Percentiles rank a stretch among this genome's conserved stretches.
Conservation (phyloP, 2,329 filamentous ascomycete species). For the Pseudopyricularia cyperi region DNA sequence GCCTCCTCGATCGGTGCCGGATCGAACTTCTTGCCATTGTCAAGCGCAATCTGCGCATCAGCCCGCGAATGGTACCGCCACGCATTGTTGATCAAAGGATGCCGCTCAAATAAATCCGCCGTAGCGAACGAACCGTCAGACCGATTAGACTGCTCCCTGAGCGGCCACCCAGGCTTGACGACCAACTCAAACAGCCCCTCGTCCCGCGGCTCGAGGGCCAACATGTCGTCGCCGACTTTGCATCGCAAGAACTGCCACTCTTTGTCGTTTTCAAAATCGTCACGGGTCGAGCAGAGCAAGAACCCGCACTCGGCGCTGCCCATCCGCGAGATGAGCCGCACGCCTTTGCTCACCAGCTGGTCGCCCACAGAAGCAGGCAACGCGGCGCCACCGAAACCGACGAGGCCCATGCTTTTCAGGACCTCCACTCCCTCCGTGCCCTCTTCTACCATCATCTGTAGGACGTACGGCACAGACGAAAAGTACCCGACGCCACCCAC, state of each 20-base stretch:
- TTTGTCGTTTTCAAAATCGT: constrained; percentile 33
- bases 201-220: constrained; percentile 29
- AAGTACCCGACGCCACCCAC: not conserved
- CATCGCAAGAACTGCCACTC: constrained; percentile 37
- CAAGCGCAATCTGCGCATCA: constrained; percentile 47
- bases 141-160: constrained; percentile 43
- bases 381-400: constrained; percentile 51
- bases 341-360: constrained; percentile 29
- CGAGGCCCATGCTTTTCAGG: constrained; percentile 41
- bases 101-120: constrained; percentile 46
- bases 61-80: constrained; percentile 51
- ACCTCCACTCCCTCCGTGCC: constrained; percentile 4
- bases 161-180: constrained; percentile 42
- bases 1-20: constrained; percentile 46
- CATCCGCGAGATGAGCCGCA: constrained; percentile 48
- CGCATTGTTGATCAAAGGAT: constrained; percentile 34
- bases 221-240: not conserved
- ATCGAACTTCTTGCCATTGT: constrained; percentile 59
- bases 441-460: not conserved
- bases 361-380: constrained; percentile 39
- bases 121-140: constrained; percentile 49
- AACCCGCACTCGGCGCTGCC: constrained; percentile 57
- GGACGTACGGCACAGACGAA: not conserved
- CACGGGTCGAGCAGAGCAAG: constrained; percentile 46
- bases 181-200: constrained; percentile 38